Conservation (phyloP, 139 green algal genomes). For the Picochlorum costavermella region DNA sequence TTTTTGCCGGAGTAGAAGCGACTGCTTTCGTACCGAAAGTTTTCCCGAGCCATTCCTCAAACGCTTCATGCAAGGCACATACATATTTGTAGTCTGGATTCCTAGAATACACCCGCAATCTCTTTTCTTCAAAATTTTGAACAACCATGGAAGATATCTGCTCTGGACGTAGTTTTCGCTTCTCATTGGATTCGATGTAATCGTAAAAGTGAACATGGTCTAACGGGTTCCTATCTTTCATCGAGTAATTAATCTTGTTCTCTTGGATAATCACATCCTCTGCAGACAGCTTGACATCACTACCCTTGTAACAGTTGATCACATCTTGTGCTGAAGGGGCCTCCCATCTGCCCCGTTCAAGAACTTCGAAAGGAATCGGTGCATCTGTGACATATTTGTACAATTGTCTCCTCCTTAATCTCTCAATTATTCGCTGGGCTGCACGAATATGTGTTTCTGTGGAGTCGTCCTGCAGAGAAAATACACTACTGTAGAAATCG, state of each 20-base stretch:
- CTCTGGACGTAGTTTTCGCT: constrained; percentile 29
- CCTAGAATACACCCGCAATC: constrained; percentile 41
- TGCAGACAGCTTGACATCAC: constrained; percentile 23
- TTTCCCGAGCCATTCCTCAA: constrained; percentile 25
- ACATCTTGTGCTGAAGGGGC: constrained; percentile 24
- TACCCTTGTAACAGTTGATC: constrained; percentile 27
- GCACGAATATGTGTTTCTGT: neutral
- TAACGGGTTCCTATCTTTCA: constrained; percentile 50
- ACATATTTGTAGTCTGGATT: constrained; percentile 16
- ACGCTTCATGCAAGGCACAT: constrained; percentile 29
- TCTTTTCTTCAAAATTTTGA: constrained; percentile 42
- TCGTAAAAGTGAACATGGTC: constrained; percentile 60
- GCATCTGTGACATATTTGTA: constrained; percentile 60
- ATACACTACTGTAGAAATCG: neutral
- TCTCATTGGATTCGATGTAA: constrained; percentile 25
- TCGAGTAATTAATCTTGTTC: constrained; percentile 56
- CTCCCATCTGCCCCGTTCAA: constrained; percentile 8
- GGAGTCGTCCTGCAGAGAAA: neutral
- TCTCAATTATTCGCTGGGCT: constrained; percentile 48
- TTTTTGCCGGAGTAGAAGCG: constrained; percentile 1
- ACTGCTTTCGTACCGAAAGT: constrained; percentile 15
- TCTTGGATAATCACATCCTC: constrained; percentile 54
- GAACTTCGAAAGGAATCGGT: constrained; percentile 21
- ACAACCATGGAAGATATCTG: constrained; percentile 34
- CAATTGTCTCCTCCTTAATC: constrained; percentile 49